phyloP scores from a whole-genome alignment of 768 basidiomycete species.

The Naganishia vaughanmartiniae region DNA sequence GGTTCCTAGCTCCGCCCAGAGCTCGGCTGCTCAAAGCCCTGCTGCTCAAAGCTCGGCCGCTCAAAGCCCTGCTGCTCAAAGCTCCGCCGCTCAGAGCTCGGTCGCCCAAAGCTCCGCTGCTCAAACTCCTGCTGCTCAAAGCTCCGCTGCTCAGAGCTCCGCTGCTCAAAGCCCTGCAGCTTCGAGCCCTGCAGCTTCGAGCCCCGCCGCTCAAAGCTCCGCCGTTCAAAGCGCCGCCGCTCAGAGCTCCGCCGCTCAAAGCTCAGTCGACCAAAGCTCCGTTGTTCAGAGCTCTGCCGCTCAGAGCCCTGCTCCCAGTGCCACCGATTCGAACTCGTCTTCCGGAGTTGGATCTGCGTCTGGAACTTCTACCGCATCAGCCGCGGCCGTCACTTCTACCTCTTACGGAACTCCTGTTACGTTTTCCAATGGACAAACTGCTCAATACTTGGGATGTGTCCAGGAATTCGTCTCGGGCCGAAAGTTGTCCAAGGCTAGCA shows the following conservation, averaged over 20 bases:
- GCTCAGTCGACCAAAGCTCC: background rate
- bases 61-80: no score
- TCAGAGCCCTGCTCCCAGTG: background rate
- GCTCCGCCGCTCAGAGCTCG: no score
- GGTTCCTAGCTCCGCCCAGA: no score
- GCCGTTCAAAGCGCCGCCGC: background rate
- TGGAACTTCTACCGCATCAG: background rate
- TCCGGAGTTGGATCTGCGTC: background rate
- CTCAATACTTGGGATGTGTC: slow-evolving; percentile 15
- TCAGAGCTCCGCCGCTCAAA: background rate
- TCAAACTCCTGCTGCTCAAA: background rate
- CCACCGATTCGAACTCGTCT: background rate
- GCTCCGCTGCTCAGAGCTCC: background rate
- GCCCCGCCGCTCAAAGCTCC: background rate
- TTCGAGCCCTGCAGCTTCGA: background rate
- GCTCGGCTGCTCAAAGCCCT: no score
- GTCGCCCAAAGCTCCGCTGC: background rate
- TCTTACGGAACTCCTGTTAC: background rate
- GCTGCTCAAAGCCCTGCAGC: background rate
- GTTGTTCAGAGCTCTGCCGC: background rate
- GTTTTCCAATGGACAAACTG: slow-evolving; percentile 10
- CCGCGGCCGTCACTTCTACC: background rate
- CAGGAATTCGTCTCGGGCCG: slow-evolving; percentile 14
- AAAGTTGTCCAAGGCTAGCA: slow-evolving; percentile 14
- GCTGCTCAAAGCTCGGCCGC: no score